Base-by-base conservation (phyloP, 2,329 filamentous ascomycete genomes). In the Simplicillium sp. region DNA sequence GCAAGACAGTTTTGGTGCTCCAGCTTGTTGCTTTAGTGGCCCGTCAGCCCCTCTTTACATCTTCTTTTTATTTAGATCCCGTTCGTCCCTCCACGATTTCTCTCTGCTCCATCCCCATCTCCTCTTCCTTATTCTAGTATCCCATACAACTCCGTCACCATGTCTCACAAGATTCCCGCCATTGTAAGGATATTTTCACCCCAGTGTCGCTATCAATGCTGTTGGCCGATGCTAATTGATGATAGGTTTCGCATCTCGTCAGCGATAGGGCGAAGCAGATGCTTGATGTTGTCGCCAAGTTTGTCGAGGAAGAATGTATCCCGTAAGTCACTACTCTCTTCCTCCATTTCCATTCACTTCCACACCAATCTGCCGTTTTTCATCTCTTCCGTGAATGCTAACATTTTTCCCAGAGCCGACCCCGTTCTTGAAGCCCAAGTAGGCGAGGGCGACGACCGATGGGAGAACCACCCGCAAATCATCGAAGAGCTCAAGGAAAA, bases 231-330 rank as follows among this genome's bases (percentile, higher is more conserved):
- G 18, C 34, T 15, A 15, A 36, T 34, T 15, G 12, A 20, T 4
- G 2, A 16, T 25, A 75, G 71, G 69, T 67, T 42, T 56, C 60
- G 41, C 55, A 71, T 53, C 70, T 73, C 60, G 86, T 96, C 50
- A 94, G 87, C 66, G 87, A 94, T 45, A 73, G 78, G 55, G 89
- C 89, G 39, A 86, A 83, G 67, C 80, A 84, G 71, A 86, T 84
- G 25, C 70, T 96, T 50, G 89, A 96, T 57, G 59, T 87, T 49
- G 86, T 98, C 51, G 87, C 90, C 70, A 87, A 88, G 64, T 98
- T 98, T 55, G 92, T 98, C 52, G 86, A 97, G 59, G 89, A 95
- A 65, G 89, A 95, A 71, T 98, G 85, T 61, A 82, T 88, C 50
- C 84, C 84, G 77, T 81, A 60, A 66, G 75, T 53, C 15, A 29